Evolutionary conservation across 192 early-diverging fungal species (phyloP).

Genomic region (Mortierella antarctica): DNA sequence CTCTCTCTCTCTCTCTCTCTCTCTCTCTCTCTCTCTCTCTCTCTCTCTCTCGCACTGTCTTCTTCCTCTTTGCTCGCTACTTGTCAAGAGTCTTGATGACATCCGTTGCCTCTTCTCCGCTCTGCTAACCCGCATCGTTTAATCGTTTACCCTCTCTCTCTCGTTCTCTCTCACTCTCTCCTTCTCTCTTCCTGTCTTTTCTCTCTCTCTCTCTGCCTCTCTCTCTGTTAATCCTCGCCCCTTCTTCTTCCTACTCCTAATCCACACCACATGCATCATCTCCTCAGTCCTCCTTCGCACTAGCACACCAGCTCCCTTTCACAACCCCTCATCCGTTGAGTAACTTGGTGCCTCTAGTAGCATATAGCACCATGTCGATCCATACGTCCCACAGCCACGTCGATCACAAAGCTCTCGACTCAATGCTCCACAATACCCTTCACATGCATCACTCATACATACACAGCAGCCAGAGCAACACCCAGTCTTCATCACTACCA

Average conservation of each 20-base stretch:
- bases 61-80: not conserved
- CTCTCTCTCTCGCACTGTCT: conserved; percentile 3
- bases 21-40: not conserved
- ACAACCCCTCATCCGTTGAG: not conserved
- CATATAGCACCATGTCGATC: not conserved
- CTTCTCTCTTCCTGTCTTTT: not conserved
- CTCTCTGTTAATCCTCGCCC: too few relatives aligned
- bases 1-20: not conserved
- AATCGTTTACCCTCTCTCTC: not conserved
- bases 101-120: not conserved
- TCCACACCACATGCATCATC: not conserved
- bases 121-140: not conserved
- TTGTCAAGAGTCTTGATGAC: not conserved
- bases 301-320: not conserved
- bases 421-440: conserved; percentile 21
- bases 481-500: not conserved
- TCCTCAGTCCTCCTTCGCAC: not conserved
- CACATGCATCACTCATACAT: not conserved
- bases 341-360: not conserved
- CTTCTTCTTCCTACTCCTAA: not conserved
- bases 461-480: not conserved
- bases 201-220: not conserved
- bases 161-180: not conserved
- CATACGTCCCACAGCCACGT: conserved; percentile 2
- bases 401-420: conserved; percentile 30